Base-by-base conservation (phyloP, 345 rosid species). In the Populus tremula region DNA sequence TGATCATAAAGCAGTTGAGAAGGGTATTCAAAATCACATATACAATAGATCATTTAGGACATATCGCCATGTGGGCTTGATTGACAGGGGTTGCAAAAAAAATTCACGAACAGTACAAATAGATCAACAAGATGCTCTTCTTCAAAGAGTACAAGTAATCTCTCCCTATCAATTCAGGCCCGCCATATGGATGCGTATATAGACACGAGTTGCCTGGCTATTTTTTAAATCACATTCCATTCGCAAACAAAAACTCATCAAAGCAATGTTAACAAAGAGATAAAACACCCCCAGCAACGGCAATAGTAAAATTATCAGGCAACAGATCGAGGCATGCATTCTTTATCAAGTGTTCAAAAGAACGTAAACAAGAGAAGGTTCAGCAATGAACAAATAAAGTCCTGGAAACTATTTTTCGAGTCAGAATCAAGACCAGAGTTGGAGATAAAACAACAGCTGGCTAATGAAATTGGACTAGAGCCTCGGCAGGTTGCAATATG, bases 401-500 rank as follows among this genome's bases (percentile, higher is more conserved):
- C 76, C 70, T 78, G 63, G 80, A 78, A 63, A 35, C n/a, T 65
- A 78, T 71, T 76, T 33, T 78, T 78, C 25, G 71, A 78, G 75
- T 29, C 76, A 69, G 39, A 71, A 71, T 78, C 80, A 49, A 78
- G 76, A 49, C 80, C 80, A 8, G 76, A 78, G 66, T 35, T 71
- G 2, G 70, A 33, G 53, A 59, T 74, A 1, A 74, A 59, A 61
- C 72, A 73, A 43, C 84, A 81, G 47, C 77, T 87, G 31, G 87
- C 88, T 13, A 75, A 71, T 31, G 86, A 82, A 49, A 78, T 87
- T 1, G 90, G 88, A 5, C 80, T 87, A 0, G 69, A 82, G 63
- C 87, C 88, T 64, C 84, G 86, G 2, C 88, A 87, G 75, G 81
- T 87, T 39, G 86, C 86, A 29, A 82, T 84, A 71, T 87, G 90